phyloP scores from a whole-genome alignment of 176 grass and related monocot genomes.

The Zizania latifolia region DNA sequence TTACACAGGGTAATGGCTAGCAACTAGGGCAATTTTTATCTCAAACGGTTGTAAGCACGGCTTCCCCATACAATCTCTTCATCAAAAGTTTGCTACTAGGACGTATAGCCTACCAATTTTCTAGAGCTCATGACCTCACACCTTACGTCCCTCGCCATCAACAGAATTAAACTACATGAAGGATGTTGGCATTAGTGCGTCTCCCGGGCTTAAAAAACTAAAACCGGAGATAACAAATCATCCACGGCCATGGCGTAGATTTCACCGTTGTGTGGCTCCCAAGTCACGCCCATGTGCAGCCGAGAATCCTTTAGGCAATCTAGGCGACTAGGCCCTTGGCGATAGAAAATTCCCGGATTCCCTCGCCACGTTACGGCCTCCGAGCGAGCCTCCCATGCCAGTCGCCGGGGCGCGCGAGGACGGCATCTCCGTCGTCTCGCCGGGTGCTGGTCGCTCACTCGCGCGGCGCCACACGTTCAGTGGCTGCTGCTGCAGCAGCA shows the following conservation, averaged over 20 bases:
- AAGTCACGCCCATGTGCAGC: slow-evolving; percentile 28
- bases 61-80: not conserved
- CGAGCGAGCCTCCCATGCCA: too few species aligned
- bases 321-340: not conserved
- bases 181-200: not conserved
- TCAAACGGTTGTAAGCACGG: too few species aligned
- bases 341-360: not conserved
- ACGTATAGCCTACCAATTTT: not conserved
- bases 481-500: not conserved
- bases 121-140: not conserved
- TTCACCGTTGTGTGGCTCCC: not conserved
- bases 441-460: slow-evolving; percentile 26
- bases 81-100: too few species aligned
- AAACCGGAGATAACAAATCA: slow-evolving; percentile 4
- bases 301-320: slow-evolving; percentile 35
- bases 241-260: slow-evolving; percentile 16
- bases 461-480: slow-evolving; percentile 11
- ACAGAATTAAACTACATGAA: slow-evolving; percentile 1
- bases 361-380: slow-evolving; percentile 11
- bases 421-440: slow-evolving; percentile 33
- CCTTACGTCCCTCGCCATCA: not conserved
- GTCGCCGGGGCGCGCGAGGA: too few species aligned
- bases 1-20: not conserved
- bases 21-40: not conserved
- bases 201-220: not conserved